phyloP scores from a whole-genome alignment of 2,329 filamentous ascomycete genomes.

The Hymenoscyphus albidus region DNA sequence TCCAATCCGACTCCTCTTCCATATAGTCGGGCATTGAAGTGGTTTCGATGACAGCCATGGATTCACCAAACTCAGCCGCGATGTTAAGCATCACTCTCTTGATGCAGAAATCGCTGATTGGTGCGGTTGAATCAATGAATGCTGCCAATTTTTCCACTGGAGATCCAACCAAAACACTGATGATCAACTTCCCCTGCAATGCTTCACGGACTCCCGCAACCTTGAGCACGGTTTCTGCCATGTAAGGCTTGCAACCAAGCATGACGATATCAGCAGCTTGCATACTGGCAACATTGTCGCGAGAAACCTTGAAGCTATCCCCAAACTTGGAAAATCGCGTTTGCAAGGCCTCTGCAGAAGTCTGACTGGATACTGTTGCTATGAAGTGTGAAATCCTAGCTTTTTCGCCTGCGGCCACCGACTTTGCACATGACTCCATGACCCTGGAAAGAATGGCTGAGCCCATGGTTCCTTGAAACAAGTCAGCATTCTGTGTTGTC shows the following conservation, averaged over 20 bases:
- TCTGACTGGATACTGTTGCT: slow-evolving; percentile 41
- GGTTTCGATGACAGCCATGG: slow-evolving; percentile 68
- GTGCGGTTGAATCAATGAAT: slow-evolving; percentile 46
- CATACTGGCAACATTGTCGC: slow-evolving; percentile 65
- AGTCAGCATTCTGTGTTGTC: neutral
- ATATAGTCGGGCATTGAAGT: slow-evolving; percentile 50
- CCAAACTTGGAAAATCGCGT: slow-evolving; percentile 34
- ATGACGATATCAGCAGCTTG: slow-evolving; percentile 70
- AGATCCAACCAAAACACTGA: slow-evolving; percentile 78
- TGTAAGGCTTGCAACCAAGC: slow-evolving; percentile 77
- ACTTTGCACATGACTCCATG: slow-evolving; percentile 21
- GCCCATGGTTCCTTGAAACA: slow-evolving; percentile 28
- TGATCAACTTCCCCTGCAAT: slow-evolving; percentile 73
- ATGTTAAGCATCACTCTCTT: slow-evolving; percentile 84
- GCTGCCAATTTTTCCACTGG: slow-evolving; percentile 63
- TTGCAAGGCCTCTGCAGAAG: slow-evolving; percentile 36
- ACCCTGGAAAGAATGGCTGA: slow-evolving; percentile 29
- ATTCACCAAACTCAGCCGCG: slow-evolving; percentile 71
- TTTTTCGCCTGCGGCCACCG: slow-evolving; percentile 13
- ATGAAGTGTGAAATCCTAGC: slow-evolving; percentile 35
- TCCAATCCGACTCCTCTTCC: slow-evolving; percentile 64
- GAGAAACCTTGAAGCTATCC: slow-evolving; percentile 30
- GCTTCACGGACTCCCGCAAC: slow-evolving; percentile 67
- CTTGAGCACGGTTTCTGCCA: slow-evolving; percentile 64
- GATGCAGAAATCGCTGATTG: slow-evolving; percentile 43